Percentiles rank a stretch among this genome's conserved stretches.
These are phyloP conservation scores for Penicillium digitatum DNA, from an alignment of 2,329 filamentous ascomycete species.

Conservation along the genomic window DNA sequence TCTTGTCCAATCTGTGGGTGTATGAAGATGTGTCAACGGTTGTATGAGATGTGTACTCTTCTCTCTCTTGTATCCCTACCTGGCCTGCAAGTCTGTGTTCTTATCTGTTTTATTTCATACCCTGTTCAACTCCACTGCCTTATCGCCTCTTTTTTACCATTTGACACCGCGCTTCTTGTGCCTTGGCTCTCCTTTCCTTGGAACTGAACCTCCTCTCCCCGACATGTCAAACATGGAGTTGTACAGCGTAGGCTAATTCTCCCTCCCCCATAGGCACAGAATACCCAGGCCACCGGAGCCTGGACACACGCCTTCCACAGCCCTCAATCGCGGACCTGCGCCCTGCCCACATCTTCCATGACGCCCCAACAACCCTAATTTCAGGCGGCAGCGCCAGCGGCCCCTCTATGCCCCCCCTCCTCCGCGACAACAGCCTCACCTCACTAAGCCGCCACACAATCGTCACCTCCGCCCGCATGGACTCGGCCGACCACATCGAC, in stretches of 20 bases:
- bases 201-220: conserved; percentile 10
- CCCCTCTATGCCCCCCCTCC: conserved; percentile 61
- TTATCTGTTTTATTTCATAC: conserved; percentile 21
- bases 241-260: conserved; percentile 44
- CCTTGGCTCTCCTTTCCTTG: conserved; percentile 19
- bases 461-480: conserved; percentile 31
- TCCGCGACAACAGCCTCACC: conserved; percentile 54
- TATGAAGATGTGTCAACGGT: conserved; percentile 14
- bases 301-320: conserved; percentile 51
- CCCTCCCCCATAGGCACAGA: conserved; percentile 38
- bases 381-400: conserved; percentile 37
- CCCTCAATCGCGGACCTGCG: conserved; percentile 60
- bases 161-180: conserved; percentile 18
- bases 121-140: conserved; percentile 20
- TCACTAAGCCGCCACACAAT: conserved; percentile 34
- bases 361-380: conserved; percentile 63
- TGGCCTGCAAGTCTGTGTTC: conserved; percentile 17
- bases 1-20: background rate
- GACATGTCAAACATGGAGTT: conserved; percentile 16
- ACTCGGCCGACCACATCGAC: conserved; percentile 22
- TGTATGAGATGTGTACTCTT: conserved; percentile 16
- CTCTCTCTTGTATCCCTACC: conserved; percentile 32
- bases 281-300: conserved; percentile 55
- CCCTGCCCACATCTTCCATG: conserved; percentile 69
- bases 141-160: conserved; percentile 19